Evolutionary conservation across 768 basidiomycete species (phyloP).

Genomic region (Mycena indigotica): DNA sequence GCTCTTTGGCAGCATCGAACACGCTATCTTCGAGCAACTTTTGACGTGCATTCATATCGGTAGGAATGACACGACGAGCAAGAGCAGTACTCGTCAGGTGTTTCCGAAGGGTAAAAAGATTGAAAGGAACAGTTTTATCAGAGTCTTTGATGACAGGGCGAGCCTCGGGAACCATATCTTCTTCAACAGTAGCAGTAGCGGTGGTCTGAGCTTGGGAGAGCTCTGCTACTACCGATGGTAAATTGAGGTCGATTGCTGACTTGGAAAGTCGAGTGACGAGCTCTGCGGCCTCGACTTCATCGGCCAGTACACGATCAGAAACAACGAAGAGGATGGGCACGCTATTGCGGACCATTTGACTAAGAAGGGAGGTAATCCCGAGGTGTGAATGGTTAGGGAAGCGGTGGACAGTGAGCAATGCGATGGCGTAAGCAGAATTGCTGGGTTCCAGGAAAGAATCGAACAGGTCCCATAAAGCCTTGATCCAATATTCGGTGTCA

Average conservation of each 20-base stretch:
- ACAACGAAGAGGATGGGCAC: conserved; percentile 56
- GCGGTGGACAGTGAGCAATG: conserved; percentile 63
- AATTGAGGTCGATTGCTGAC: conserved; percentile 59
- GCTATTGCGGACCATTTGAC: conserved; percentile 47
- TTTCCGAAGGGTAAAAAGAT: conserved; percentile 68
- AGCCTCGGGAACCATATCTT: conserved; percentile 61
- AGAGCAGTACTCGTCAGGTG: conserved; percentile 67
- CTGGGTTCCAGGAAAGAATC: conserved; percentile 58
- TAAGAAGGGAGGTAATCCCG: conserved; percentile 41
- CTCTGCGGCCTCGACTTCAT: conserved; percentile 56
- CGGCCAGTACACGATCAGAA: conserved; percentile 56
- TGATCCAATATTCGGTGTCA: conserved; percentile 59
- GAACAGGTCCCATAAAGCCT: conserved; percentile 64
- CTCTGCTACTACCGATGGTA: conserved; percentile 52
- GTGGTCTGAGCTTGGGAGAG: conserved; percentile 57
- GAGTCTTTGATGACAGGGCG: conserved; percentile 48
- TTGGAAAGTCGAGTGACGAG: conserved; percentile 59
- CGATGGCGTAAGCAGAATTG: conserved; percentile 64
- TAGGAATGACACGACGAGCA: conserved; percentile 62
- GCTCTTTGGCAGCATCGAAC: conserved; percentile 78
- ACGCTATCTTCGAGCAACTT: conserved; percentile 83
- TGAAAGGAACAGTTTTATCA: conserved; percentile 63
- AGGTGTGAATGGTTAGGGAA: conserved; percentile 31
- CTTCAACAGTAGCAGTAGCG: conserved; percentile 41
- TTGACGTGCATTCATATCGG: conserved; percentile 75